Evolutionary conservation across 2,329 filamentous ascomycete species (phyloP), one percentile per base, ranked within the genome.

Genomic region (Zalaria obscura): DNA sequence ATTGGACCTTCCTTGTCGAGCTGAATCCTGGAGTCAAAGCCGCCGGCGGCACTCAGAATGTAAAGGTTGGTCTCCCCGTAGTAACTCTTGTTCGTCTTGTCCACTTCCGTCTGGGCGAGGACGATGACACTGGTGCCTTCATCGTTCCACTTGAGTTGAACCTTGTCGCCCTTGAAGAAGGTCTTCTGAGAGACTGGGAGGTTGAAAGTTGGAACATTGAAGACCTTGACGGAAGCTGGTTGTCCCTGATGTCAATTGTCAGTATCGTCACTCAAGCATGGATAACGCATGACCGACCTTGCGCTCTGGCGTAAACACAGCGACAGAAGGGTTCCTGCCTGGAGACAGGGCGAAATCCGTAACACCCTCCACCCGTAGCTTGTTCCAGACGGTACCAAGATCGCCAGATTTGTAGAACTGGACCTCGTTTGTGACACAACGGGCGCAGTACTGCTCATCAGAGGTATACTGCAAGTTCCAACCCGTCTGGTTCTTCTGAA

Each of bases 81-180:
- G 69, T 98, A 98, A 66, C 86, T 95, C 77, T 96, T 96, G 65
- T 93, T 93, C 44, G 87, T 87, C 68, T 91, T 93, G 66, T 98
- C 91, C 41, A 96, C 91, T 48, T 98, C 91, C 28, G 91, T 98
- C 69, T 96, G 88, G 42, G 91, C 89, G 55, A 98, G 76, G 50
- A 96, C 89, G 56, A 98, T 83, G 58, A 96, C 65, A 59, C 81
- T 89, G 32, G 88, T 94, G 40, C 91, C 91, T 47, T 86, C 72
- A 51, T 81, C 76, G 65, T 98, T 98, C 91, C 91, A 98, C 69
- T 95, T 95, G 58, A 98, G 70, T 65, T 95, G 87, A 38, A 98
- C 89, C 70, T 96, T 96, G 70, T 98, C 91, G 48, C 88, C 88
- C 70, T 98, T 98, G 77, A 87, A 98, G 60, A 98, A 98, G 1